Conservation (phyloP, 805 yeast genomes). For the Metschnikowia similis region DNA sequence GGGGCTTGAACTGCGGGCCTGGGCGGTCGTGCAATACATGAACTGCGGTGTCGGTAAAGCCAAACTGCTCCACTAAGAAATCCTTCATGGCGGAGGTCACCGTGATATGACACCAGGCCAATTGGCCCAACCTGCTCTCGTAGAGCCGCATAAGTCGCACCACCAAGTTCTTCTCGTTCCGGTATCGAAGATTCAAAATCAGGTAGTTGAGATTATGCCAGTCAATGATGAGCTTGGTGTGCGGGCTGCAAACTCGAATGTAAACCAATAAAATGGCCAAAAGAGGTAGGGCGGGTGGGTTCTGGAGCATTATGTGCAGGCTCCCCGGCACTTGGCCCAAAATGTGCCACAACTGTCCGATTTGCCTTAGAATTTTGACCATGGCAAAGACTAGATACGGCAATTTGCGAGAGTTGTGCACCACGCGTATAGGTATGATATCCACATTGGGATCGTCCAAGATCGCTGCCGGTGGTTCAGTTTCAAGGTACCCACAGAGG, state of each 20-base stretch:
- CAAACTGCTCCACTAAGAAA: conserved; percentile 55
- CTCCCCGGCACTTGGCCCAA: conserved; percentile 57
- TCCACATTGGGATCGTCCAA: conserved; percentile 48
- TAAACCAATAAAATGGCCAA: conserved; percentile 58
- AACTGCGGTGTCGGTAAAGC: conserved; percentile 42
- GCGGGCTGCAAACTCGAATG: conserved; percentile 44
- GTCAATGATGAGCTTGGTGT: conserved; percentile 71
- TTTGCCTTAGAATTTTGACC: conserved; percentile 57
- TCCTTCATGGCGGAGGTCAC: conserved; percentile 74
- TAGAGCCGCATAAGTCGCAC: conserved; percentile 58
- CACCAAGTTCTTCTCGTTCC: conserved; percentile 52
- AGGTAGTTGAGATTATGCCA: conserved; percentile 96
- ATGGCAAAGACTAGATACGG: conserved; percentile 58
- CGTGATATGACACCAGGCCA: conserved; percentile 69
- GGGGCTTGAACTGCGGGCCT: conserved; percentile 58
- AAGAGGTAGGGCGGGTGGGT: conserved; percentile 91
- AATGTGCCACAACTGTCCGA: conserved; percentile 41
- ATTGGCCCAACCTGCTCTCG: conserved; percentile 58
- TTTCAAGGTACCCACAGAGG: conserved; percentile 76
- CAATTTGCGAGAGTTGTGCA: conserved; percentile 34
- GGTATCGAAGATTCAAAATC: conserved; percentile 64
- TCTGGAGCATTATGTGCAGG: conserved; percentile 70
- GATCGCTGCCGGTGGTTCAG: conserved; percentile 48
- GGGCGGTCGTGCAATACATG: conserved; percentile 85
- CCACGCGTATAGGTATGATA: conserved; percentile 43